Base-by-base conservation (phyloP, 2,329 filamentous ascomycete genomes). In the Neurospora crassa region DNA sequence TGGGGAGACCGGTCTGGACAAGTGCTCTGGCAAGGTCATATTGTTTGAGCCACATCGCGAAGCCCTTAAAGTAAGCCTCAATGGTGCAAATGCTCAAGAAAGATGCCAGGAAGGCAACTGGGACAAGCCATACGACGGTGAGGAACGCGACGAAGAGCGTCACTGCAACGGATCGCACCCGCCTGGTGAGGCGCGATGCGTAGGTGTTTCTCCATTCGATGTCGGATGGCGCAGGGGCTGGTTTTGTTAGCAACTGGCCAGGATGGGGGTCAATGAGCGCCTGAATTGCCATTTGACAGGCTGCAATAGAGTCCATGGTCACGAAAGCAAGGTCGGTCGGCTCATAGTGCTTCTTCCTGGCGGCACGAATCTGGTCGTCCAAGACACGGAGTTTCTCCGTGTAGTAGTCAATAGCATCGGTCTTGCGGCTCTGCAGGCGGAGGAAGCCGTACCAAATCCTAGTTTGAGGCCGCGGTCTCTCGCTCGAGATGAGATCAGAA, bases 161-260 rank as follows among this genome's bases (percentile, higher is more conserved):
- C 73, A 99, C 91, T 5, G 85, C 83, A 94, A 95, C 98, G 0
- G 92, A 89, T 74, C 92, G 89, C 37, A 92, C 78, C 80, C 94
- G 91, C 16, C 96, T 90, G 73, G 88, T 86, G 11, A 88, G 86
- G 2, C 93, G 89, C 6, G 92, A 88, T 2, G 94, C 82, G 78
- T 99, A 99, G 0, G 94, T 98, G 78, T 98, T 97, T 74, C 86
- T 87, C 96, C 96, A 99, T 12, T 98, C 89, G n/a, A 99, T 90
- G 78, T 98, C 95, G 0, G 92, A 90, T 0, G 96, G 96, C 1
- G 95, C 90, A 0, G 96, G 96, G 2, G 95, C 94, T 40, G 92
- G 87, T 72, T 93, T 94, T 10, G 95, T 94, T 70, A 97, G 84
- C 6, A 99, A 86, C 72, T 92, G 91, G 71, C 94, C 90, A 0